Conservation (phyloP, 2,329 filamentous ascomycete genomes). For the Phyllosticta citribraziliensis region DNA sequence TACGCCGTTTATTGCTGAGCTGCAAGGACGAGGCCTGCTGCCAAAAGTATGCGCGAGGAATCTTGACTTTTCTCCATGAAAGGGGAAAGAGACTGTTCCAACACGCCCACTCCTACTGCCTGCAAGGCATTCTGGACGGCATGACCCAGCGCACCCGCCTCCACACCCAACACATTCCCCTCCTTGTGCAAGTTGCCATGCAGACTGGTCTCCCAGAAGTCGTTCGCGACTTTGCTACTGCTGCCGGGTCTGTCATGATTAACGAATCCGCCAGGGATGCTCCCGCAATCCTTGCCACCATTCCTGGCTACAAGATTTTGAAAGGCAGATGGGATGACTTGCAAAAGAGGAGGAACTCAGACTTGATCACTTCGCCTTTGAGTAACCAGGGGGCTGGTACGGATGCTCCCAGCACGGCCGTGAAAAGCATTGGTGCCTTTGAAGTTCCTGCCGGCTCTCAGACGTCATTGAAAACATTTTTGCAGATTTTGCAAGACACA, state of each 20-base stretch:
- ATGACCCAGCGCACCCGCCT: constrained; percentile 10
- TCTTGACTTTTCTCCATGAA: constrained; percentile 28
- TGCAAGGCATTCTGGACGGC: constrained; percentile 33
- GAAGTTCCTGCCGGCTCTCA: background rate
- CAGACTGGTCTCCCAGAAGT: constrained; percentile 34
- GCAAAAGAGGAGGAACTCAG: background rate
- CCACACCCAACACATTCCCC: constrained; percentile 18
- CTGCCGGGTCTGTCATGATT: constrained; percentile 15
- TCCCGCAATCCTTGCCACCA: background rate
- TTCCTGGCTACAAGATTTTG: constrained; percentile 17
- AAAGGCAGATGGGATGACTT: constrained; percentile 10
- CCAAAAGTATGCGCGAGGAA: constrained; percentile 18
- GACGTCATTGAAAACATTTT: constrained; percentile 17
- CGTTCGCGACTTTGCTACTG: constrained; percentile 28
- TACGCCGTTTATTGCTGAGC: constrained; percentile 22
- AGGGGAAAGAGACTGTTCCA: constrained; percentile 27
- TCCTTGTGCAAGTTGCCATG: constrained; percentile 27
- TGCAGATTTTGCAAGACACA: constrained; percentile 17
- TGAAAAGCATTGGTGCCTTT: background rate
- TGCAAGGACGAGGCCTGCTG: constrained; percentile 9
- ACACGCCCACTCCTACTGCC: constrained; percentile 32
- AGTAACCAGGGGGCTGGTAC: background rate
- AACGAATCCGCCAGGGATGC: constrained; percentile 11
- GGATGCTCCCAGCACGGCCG: background rate
- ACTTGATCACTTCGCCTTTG: background rate